Base-by-base conservation (phyloP, 805 yeast species). In the Metschnikowia picachoensis region DNA sequence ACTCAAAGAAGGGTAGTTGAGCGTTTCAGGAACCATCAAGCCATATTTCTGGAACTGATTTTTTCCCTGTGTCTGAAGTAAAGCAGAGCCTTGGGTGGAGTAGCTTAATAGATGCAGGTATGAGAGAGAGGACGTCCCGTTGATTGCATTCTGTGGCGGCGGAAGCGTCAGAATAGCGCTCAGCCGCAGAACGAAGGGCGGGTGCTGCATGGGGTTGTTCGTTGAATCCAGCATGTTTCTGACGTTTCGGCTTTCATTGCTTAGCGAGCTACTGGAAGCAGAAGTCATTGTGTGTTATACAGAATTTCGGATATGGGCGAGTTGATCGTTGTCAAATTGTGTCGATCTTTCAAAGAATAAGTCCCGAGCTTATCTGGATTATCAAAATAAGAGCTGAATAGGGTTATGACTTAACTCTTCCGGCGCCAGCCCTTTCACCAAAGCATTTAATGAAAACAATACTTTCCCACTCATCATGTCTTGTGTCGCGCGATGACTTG, bases 91-190 rank as follows among this genome's bases (percentile, higher is more conserved):
- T 30, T 17, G 42, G 35, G 32, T 30, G 12, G 40, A 31, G 38
- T 40, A 45, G 20, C 14, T 35, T 27, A 40, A 20, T 9, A 41
- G 44, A 30, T 38, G 43, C 14, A 31, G 20, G 32, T 44, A 44
- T 17, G 39, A 10, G 9, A 17, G 43, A 16, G 47, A 17, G 16
- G 43, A 17, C 11, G 38, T 13, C 9, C 28, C 37, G 30, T 30
- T 8, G n/a, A 39, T 15, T 31, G 35, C 36, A 16, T 31, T 31
- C 20, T 40, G 44, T 7, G 48, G 48, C 8, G 44, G 48, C 17
- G 48, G 48, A 28, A 45, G 48, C n/a, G 48, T 40, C 48, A 33
- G 48, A 14, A 40, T 31, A 7, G 35, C 14, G 12, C 34, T 35
- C 43, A 39, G 43, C 11, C 47, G 43, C 47, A 44, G 47, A 14